Evolutionary conservation across 2,329 filamentous ascomycete genomes (phyloP).

Genomic region (Cordyceps javanica): DNA sequence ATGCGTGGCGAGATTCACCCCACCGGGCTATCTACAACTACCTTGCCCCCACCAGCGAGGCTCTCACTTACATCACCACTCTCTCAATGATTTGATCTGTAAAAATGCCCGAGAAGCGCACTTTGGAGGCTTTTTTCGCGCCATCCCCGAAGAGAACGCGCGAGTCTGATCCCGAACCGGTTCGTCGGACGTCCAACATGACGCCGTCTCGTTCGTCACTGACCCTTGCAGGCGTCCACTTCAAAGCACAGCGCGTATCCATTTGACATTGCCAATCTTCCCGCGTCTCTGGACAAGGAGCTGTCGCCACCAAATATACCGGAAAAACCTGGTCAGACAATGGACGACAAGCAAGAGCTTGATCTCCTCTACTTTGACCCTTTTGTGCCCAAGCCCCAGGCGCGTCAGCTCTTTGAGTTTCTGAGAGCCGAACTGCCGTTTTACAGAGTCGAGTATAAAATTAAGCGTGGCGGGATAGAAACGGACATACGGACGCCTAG

Average conservation of each 20-base stretch:
- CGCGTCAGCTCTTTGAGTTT: constrained; percentile 61
- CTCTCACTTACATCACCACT: constrained; percentile 11
- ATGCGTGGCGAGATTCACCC: neutral
- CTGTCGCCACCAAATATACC: constrained; percentile 40
- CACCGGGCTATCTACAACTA: neutral
- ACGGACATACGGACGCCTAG: constrained; percentile 54
- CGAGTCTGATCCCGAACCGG: neutral
- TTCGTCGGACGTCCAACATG: neutral
- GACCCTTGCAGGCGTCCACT: constrained; percentile 18
- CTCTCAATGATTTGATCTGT: neutral
- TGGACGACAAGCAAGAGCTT: constrained; percentile 63
- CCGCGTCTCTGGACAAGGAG: constrained; percentile 31
- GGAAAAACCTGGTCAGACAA: constrained; percentile 43
- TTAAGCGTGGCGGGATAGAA: constrained; percentile 57
- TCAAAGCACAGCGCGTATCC: constrained; percentile 43
- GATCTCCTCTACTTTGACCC: constrained; percentile 72
- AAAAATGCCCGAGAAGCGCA: constrained; percentile 46
- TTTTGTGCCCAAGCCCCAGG: constrained; percentile 54
- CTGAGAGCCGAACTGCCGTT: constrained; percentile 67
- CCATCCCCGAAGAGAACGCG: constrained; percentile 35
- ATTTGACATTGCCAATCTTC: constrained; percentile 41
- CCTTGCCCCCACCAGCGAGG: neutral
- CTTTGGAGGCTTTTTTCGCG: constrained; percentile 64
- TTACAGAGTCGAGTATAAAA: constrained; percentile 68
- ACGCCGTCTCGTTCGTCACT: neutral